Evolutionary conservation across 78 protist species (phyloP).

Genomic region (Chrysochromulina parva): DNA sequence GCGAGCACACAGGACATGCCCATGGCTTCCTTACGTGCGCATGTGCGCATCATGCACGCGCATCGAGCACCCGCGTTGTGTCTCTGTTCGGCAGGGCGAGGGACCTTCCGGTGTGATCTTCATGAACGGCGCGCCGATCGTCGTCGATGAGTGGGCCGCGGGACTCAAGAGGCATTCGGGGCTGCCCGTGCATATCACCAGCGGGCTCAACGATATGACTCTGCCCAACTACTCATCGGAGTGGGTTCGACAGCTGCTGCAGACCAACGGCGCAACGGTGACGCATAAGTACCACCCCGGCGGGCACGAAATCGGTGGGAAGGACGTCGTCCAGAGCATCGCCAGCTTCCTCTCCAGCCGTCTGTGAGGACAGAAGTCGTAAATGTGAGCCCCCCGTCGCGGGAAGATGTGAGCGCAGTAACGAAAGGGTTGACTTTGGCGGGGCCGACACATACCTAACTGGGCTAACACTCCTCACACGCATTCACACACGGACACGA

Average conservation of each 20-base stretch:
- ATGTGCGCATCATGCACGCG: too few species aligned
- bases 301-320: conserved; percentile 36
- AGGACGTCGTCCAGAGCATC: not conserved
- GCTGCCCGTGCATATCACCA: not conserved
- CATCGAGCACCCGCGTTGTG: too few species aligned
- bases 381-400: too few species aligned
- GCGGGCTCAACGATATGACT: not conserved
- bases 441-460: too few species aligned
- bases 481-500: too few species aligned
- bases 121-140: conserved; percentile 40
- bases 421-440: too few species aligned
- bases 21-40: too few species aligned
- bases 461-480: too few species aligned
- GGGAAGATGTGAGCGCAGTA: too few species aligned
- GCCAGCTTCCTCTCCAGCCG: not conserved
- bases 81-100: not conserved
- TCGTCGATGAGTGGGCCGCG: conserved; percentile 39
- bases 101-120: not conserved
- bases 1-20: too few species aligned
- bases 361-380: too few species aligned
- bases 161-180: not conserved
- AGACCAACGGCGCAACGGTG: not conserved
- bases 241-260: not conserved
- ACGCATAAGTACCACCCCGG: not conserved
- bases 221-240: not conserved